Percentiles rank a stretch among this genome's conserved stretches.
These are phyloP conservation scores for Kwoniella pini DNA, from an alignment of 768 basidiomycete genomes.

Conservation along the genomic window DNA sequence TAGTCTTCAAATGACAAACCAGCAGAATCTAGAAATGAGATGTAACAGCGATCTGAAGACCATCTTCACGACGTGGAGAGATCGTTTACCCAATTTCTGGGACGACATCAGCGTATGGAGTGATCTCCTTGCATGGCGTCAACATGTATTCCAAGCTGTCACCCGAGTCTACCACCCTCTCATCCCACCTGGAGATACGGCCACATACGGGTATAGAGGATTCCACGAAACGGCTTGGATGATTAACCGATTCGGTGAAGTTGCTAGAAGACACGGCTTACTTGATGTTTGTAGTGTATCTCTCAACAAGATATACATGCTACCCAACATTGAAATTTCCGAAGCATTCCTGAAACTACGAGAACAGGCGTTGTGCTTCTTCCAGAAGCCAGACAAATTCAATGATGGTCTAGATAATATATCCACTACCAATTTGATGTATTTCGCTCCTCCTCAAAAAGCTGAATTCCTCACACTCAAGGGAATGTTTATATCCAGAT, in stretches of 20 bases:
- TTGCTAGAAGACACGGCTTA: constrained; percentile 93
- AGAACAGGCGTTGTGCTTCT: constrained; percentile 97
- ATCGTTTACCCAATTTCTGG: constrained; percentile 88
- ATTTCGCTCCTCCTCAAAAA: constrained; percentile 91
- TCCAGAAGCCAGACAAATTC: constrained; percentile 89
- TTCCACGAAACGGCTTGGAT: constrained; percentile 99
- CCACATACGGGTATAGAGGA: constrained; percentile 80
- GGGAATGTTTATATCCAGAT: constrained; percentile 94
- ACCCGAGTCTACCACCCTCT: constrained; percentile 95
- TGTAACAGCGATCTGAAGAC: constrained; percentile 86
- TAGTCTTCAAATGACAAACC: constrained; percentile 79
- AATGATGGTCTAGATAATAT: constrained; percentile 96
- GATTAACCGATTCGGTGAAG: constrained; percentile 98
- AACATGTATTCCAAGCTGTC: constrained; percentile 96
- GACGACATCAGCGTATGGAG: constrained; percentile 99
- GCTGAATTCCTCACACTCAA: constrained; percentile 98
- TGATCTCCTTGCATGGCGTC: constrained; percentile 97
- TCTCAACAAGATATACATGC: constrained; percentile 94
- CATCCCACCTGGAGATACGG: constrained; percentile 61
- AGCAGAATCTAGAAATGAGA: constrained; percentile 87
- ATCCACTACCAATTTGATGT: constrained; percentile 98
- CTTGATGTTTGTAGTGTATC: constrained; percentile 93
- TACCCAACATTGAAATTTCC: constrained; percentile 99
- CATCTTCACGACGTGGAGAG: constrained; percentile 95
- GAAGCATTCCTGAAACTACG: constrained; percentile 98